Evolutionary conservation across 179 eudicot species (phyloP).

Genomic region (Beta macrorhiza): DNA sequence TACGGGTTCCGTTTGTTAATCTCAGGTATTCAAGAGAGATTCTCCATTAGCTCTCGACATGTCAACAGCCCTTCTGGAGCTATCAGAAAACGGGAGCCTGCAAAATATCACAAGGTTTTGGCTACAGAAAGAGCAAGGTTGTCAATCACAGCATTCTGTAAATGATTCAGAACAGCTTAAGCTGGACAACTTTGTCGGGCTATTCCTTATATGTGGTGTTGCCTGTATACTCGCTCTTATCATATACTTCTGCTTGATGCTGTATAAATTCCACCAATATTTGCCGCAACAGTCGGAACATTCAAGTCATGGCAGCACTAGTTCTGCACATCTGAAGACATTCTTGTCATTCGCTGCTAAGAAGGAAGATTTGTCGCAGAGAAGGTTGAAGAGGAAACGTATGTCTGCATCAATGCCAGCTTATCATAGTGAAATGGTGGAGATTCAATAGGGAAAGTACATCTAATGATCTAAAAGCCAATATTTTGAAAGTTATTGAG

Average conservation of each 20-base stretch:
- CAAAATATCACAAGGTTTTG: constrained; percentile 48
- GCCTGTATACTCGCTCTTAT: constrained; percentile 50
- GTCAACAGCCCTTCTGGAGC: constrained; percentile 54
- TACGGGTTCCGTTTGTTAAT: neutral
- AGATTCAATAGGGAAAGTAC: neutral
- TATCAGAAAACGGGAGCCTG: constrained; percentile 60
- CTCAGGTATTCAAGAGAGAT: constrained; percentile 61
- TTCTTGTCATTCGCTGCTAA: constrained; percentile 52
- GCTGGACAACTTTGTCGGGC: constrained; percentile 56
- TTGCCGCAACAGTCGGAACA: constrained; percentile 26
- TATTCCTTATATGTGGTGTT: constrained; percentile 49
- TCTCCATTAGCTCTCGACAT: constrained; percentile 65
- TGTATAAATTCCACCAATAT: constrained; percentile 33
- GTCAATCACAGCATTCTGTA: constrained; percentile 23
- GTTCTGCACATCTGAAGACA: constrained; percentile 32
- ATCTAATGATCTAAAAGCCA: neutral
- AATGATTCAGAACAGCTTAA: constrained; percentile 50
- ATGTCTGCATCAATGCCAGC: constrained; percentile 25
- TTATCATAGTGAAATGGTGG: neutral
- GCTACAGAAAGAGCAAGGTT: constrained; percentile 32
- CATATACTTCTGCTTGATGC: constrained; percentile 42
- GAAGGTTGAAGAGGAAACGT: constrained; percentile 40
- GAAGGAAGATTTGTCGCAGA: constrained; percentile 39
- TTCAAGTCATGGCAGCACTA: constrained; percentile 30
- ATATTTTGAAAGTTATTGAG: neutral